Base-by-base conservation (phyloP, 805 yeast genomes). In the Hanseniaspora valbyensis region DNA sequence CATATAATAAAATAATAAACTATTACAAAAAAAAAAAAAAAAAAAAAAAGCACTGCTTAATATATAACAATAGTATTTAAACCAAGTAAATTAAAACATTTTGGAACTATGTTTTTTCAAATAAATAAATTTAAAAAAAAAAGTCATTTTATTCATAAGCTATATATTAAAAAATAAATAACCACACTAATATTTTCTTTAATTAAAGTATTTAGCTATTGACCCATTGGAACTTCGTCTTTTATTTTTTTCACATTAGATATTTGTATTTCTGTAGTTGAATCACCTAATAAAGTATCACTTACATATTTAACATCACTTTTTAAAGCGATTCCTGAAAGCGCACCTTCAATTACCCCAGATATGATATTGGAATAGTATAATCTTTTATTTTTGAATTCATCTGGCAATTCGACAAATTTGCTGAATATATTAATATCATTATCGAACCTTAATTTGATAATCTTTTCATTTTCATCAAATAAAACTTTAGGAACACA, bases 151-250 rank as follows among this genome's bases (percentile, higher is more conserved):
- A 39, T 19, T n/a, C 2, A 9, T n/a, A 24, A 25, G 16, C 8
- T 8, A 28, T 18, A 28, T 28, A 16, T 12, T 21, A 14, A 19
- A 19, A 14, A 28, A 18, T 21, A 22, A 14, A 7, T 24, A 22
- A 7, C 24, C 30, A 24, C 30, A 14, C n/a, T 28, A 12, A 9
- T 14, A 29, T 14, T 39, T n/a, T n/a, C n/a, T n/a, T n/a, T n/a
- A n/a, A n/a, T n/a, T n/a, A n/a, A n/a, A n/a, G n/a, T n/a, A n/a
- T n/a, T 34, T 59, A 64, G 82, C 56, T 89, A 96, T 65, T 92
- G 97, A 22, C 97, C 98, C 5, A 95, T 94, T 13, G 98, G 98
- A 41, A 92, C 82, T 68, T 92, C 98, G 62, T 92, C 98, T 61
- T 83, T 87, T 57, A 90, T 69, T 2, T 87, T 75, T 58, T 74